A percentile compares a stretch with the other conserved stretches of the same genome.
These are phyloP conservation scores for Solanum piurae DNA, from an alignment of 257 asterid species.

Conservation along the genomic window DNA sequence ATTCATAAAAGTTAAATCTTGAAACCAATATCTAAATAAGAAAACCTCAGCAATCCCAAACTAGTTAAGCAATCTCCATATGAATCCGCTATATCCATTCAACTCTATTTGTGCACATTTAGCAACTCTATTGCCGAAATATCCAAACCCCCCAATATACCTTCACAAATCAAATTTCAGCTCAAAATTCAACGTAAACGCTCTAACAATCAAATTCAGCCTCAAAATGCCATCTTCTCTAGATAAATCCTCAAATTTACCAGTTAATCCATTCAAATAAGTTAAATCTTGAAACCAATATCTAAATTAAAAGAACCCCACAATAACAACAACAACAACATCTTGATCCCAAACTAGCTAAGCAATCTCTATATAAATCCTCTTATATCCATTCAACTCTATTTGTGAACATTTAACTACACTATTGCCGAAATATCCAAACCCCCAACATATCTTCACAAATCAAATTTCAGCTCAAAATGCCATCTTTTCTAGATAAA, in stretches of 20 bases:
- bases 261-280: background rate
- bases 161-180: background rate
- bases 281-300: background rate
- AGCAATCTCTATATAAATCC: background rate
- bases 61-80: background rate
- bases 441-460: background rate
- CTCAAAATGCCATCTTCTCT: background rate
- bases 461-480: background rate
- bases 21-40: background rate
- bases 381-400: background rate
- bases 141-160: background rate
- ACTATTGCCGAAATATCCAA: background rate
- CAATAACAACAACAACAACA: background rate
- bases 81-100: background rate
- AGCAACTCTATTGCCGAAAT: background rate
- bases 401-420: background rate
- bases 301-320: background rate
- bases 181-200: background rate
- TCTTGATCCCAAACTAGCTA: background rate
- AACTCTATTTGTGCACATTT: background rate
- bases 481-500: background rate
- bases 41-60: background rate
- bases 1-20: background rate
- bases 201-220: background rate
- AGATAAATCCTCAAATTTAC: background rate